A percentile compares a stretch with the other conserved stretches of the same genome.
Evolutionary conservation across 345 rosid species (phyloP).

Genomic region (Eucalyptus sp.): DNA sequence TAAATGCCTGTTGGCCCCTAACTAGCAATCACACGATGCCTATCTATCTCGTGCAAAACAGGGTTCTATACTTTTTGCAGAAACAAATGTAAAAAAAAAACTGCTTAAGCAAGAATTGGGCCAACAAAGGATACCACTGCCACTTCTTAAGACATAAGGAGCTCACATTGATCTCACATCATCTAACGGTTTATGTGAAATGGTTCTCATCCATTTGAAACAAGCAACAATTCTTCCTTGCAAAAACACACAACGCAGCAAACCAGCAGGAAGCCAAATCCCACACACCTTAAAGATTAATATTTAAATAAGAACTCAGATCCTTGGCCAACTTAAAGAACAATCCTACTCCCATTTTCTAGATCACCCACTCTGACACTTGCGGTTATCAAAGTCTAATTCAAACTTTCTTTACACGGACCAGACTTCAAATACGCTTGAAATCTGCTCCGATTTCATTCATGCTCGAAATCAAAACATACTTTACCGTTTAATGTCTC

Average conservation of each 20-base stretch:
- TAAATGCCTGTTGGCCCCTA: background rate
- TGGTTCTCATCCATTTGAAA: background rate
- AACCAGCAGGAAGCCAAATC: background rate
- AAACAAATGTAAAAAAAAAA: background rate
- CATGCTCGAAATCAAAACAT: background rate
- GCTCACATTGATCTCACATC: background rate
- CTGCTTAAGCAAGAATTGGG: background rate
- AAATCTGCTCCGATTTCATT: background rate
- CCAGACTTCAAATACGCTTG: background rate
- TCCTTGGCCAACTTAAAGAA: background rate
- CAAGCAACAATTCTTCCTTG: background rate
- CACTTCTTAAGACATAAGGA: background rate
- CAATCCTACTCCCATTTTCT: background rate
- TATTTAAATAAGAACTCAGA: background rate
- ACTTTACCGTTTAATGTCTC: background rate
- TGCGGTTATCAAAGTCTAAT: background rate
- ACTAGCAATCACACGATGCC: background rate
- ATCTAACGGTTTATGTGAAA: background rate
- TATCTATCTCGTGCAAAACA: background rate
- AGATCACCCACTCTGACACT: background rate
- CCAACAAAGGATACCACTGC: background rate
- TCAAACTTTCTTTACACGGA: background rate
- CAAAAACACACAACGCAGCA: background rate
- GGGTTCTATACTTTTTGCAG: background rate
- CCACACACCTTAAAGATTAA: background rate